Evolutionary conservation across 1,139 yeast species (phyloP), one percentile per base, ranked within the genome.

Genomic region (Pichia sp.): DNA sequence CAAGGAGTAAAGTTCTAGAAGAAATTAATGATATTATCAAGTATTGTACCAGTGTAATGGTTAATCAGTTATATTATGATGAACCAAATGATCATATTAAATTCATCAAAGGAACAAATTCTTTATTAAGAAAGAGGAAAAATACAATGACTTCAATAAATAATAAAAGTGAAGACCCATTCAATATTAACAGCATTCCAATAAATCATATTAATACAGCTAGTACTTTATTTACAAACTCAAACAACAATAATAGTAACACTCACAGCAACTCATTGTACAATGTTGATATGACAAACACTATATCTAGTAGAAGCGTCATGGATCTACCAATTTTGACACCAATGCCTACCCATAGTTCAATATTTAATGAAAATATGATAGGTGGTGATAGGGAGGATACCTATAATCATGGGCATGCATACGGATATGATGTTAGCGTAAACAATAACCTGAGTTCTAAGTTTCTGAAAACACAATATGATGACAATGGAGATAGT

Each of bases 1-100:
- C 56, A 0, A 46, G 51, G 1, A 47, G 44, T 18, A 46, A 54
- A 18, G 52, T 62, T 6, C 32, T 54, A 22, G 61, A 56, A 13
- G 68, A 63, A 36, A 40, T 63, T 3, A 53, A 54, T 23, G 59
- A 56, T 7, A 54, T 63, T 23, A 44, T 65, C 16, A 61, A 59
- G 42, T 39, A 46, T 20, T 61, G 65, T 3, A 59, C 62, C 61
- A 47, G 48, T 15, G 51, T 53, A 0, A 53, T 59, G 50, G 46
- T 60, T 20, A 51, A 52, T 3, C 61, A 60, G 24, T 29, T 60
- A 13, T 59, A 56, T 45, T 51, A 56, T 35, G 64, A 61, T 43
- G 62, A 59, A 3, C 15, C 38, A 5, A 51, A 50, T 1, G 55
- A 56, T 34, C 52, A 51, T 22, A 46, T 62, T 2, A 54, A 44